phyloP scores from a whole-genome alignment of 495 filamentous ascomycete genomes.

The Geopyxis carbonaria region DNA sequence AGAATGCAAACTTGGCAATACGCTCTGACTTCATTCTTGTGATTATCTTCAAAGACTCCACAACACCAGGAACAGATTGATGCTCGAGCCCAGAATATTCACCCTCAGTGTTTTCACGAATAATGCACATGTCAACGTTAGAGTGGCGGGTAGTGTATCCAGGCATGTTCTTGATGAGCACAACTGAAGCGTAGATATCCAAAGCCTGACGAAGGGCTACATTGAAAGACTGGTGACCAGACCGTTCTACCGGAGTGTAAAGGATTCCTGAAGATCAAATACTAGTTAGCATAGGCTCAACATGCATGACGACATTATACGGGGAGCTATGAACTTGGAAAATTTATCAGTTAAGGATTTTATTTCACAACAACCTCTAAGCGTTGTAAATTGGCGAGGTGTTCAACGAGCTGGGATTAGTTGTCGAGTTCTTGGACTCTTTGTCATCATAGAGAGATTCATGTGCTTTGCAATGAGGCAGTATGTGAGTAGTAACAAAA shows the following conservation, averaged over 20 bases:
- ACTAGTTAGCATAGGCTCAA: background rate
- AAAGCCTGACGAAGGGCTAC: slow-evolving; percentile 96
- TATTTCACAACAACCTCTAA: slow-evolving; percentile 14
- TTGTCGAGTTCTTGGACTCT: slow-evolving; percentile 15
- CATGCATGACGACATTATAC: background rate
- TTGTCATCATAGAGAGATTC: slow-evolving; percentile 12
- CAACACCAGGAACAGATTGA: slow-evolving; percentile 89
- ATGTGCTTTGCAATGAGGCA: background rate
- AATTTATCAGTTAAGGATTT: slow-evolving; percentile 8
- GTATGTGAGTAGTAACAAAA: background rate
- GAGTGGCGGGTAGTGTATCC: slow-evolving; percentile 95
- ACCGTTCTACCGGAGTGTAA: slow-evolving; percentile 89
- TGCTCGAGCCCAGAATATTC: slow-evolving; percentile 98
- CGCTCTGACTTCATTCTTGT: slow-evolving; percentile 96
- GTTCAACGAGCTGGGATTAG: slow-evolving; percentile 15
- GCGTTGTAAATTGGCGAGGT: slow-evolving; percentile 11
- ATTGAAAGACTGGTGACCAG: slow-evolving; percentile 98
- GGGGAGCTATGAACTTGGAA: background rate
- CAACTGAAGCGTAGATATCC: slow-evolving; percentile 97
- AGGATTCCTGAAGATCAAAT: slow-evolving; percentile 49
- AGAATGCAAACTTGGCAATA: slow-evolving; percentile 95
- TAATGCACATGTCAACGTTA: slow-evolving; percentile 92
- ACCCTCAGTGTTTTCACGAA: slow-evolving; percentile 98
- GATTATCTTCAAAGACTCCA: slow-evolving; percentile 99
- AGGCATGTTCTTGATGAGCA: slow-evolving; percentile 97